Evolutionary conservation across 768 basidiomycete genomes (phyloP).

Genomic region (Psilocybe cubensis): DNA sequence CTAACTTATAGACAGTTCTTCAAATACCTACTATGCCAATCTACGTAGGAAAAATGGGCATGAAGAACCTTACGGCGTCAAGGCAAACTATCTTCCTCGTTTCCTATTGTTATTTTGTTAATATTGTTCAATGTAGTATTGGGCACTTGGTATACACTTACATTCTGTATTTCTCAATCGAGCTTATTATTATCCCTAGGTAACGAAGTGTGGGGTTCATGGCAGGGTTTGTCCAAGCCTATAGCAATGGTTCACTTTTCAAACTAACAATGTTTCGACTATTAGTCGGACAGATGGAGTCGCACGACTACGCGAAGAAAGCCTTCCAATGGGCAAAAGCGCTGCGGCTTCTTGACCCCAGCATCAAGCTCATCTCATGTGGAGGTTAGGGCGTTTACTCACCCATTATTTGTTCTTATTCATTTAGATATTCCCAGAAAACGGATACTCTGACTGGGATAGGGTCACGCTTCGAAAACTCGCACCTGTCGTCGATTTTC

Average conservation of each 20-base stretch:
- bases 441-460: constrained; percentile 47
- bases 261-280: neutral
- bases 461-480: constrained; percentile 42
- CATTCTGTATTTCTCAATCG: neutral
- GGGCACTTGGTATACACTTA: constrained; percentile 32
- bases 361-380: constrained; percentile 57
- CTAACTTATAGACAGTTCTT: constrained; percentile 24
- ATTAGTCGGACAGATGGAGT: constrained; percentile 56
- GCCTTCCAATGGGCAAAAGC: constrained; percentile 68
- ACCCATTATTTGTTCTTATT: constrained; percentile 10
- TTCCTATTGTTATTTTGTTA: neutral
- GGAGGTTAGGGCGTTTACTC: constrained; percentile 39
- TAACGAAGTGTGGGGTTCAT: constrained; percentile 61
- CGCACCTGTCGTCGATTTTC: constrained; percentile 52
- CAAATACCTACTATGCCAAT: constrained; percentile 56
- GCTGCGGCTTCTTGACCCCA: constrained; percentile 57
- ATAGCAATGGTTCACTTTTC: neutral
- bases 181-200: constrained; percentile 31
- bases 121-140: constrained; percentile 27
- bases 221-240: constrained; percentile 39
- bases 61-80: constrained; percentile 57
- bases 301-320: constrained; percentile 56
- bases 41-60: constrained; percentile 60
- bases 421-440: constrained; percentile 36
- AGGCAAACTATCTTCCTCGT: constrained; percentile 20